These are phyloP conservation scores for Pseudocercospora fuligena DNA, from an alignment of 2,329 filamentous ascomycete species.

Conservation along the genomic window DNA sequence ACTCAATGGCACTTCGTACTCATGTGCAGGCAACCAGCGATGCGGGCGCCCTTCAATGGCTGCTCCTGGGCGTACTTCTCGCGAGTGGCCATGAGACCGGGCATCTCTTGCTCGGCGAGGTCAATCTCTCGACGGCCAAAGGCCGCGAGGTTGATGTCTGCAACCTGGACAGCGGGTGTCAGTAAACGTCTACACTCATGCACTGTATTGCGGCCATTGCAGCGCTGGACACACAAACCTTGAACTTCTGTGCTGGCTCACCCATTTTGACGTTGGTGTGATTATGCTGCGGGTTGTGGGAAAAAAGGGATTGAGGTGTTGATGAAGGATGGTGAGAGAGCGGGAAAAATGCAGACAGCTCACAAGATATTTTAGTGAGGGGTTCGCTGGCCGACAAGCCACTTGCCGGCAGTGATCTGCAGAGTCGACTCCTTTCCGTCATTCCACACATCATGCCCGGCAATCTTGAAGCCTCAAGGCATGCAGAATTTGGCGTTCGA, in stretches of 20 bases:
- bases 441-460: background rate
- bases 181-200: background rate
- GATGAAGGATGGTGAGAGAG: constrained; percentile 21
- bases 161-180: constrained; percentile 59
- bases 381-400: background rate
- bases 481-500: background rate
- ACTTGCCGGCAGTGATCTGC: background rate
- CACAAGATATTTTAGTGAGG: background rate
- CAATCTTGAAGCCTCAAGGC: background rate
- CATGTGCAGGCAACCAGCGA: constrained; percentile 99
- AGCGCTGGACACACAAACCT: constrained; percentile 52
- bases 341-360: constrained; percentile 22
- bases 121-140: constrained; percentile 99
- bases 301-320: constrained; percentile 26
- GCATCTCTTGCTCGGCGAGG: constrained; percentile 90
- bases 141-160: constrained; percentile 93
- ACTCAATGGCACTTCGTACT: constrained; percentile 57
- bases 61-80: constrained; percentile 89
- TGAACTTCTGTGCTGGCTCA: constrained; percentile 90
- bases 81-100: constrained; percentile 94
- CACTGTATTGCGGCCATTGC: background rate
- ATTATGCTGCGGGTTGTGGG: constrained; percentile 18
- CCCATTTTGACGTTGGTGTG: constrained; percentile 55
- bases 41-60: constrained; percentile 90
- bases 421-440: background rate